Evolutionary conservation across 2,329 filamentous ascomycete species (phyloP), one percentile per base, ranked within the genome.

Genomic region (Aspergillus fijiensis): DNA sequence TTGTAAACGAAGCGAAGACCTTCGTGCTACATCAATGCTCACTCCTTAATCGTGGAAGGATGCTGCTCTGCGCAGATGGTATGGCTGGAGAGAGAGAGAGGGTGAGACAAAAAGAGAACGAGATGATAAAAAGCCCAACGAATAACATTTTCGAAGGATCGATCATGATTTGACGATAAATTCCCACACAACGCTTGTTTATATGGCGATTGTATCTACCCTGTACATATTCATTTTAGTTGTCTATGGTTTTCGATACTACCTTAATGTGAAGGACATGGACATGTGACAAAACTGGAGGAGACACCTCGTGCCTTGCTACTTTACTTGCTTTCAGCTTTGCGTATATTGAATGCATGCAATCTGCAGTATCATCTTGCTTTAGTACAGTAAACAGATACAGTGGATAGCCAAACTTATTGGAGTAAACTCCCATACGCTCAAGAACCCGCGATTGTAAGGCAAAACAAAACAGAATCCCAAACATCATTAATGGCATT

Each of bases 1-100:
- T 63, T 77, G 53, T 76, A 67, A 62, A 19, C 33, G 3, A 12
- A 2, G 1, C 12, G 12, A 35, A 9, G 27, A 9, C 27, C 9
- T 29, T 9, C 5, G 27, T 9, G 7, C 7, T 3, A 29, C 27
- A 29, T 3, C 27, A 7, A 9, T 3, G 2, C 27, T 9, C 27
- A 29, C 9, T 3, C 1, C 39, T 19, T 45, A 19, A 16, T 19
- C n/a, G 6, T 19, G 6, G n/a, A 19, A 45, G 39, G 4, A 35
- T 35, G 1, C 33, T 35, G 11, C 33, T 6, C 6, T 45, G 2
- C 14, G 1, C 14, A n/a, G 16, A 16, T 45, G 39, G 5, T 6
- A 9, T n/a, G 39, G 16, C 19, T 5, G 5, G 23, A 23, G 23
- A 23, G 23, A 45, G 23, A 45, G 14, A 2, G 14, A 16, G 39